Evolutionary conservation across 1,284 basidiomycete genomes (phyloP), one percentile per base, ranked within the genome.

Genomic region (Irpex lacteus): DNA sequence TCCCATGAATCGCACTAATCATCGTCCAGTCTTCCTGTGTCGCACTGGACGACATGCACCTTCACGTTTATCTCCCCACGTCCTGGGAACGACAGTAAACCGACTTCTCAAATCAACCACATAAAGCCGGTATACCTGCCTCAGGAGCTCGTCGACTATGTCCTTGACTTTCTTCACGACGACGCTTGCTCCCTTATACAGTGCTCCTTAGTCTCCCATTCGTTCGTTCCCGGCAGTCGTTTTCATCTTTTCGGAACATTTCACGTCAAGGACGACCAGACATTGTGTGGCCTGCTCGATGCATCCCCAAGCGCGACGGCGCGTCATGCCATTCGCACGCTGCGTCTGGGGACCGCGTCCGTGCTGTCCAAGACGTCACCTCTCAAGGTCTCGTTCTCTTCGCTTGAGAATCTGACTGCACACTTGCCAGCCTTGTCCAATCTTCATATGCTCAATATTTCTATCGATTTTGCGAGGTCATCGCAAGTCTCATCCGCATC

Each of bases 131-230:
- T 52, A 44, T 11, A 40, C n/a, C 62, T 75, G 9, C 74, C 74
- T 1, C 73, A 73, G 60, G 75, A 76, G 61, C 68, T 77, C 13
- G 63, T 73, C 57, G 71, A 76, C 65, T 61, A 69, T 55, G 66
- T 75, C 60, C 68, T 75, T 18, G 71, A 72, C 64, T 65, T 71
- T 55, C 67, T 73, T n/a, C 69, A 71, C 53, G 66, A 66, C 37
- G 70, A 75, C 53, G 55, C 34, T 13, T n/a, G 64, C 6, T 61
- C 68, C 9, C 69, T 76, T 9, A 63, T 63, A 18, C 53, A 36
- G n/a, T 75, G 74, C 49, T 70, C 73, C 0, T 66, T 74, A 15
- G 74, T 75, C 53, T 69, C 68, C 26, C 67, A 65, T 36, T 61
- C 67, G 40, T 76, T 74, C 74, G 68, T 72, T 19, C 59, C 71